Evolutionary conservation across 1,139 yeast species (phyloP), one percentile per base, ranked within the genome.

Genomic region (Hyphopichia buzzinii): DNA sequence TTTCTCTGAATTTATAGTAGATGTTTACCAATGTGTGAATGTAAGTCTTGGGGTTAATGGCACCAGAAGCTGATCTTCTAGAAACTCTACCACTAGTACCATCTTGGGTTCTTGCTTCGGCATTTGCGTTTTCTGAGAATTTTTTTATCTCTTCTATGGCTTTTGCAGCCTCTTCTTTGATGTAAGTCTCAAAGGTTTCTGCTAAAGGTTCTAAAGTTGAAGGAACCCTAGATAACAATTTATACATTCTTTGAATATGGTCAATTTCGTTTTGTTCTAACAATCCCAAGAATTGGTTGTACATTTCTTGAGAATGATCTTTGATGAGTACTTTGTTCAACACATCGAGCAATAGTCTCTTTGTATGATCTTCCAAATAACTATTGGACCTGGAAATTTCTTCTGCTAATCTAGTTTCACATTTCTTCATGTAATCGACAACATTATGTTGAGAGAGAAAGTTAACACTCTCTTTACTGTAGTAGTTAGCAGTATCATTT

Each of bases 401-500:
- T 57, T 89, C 96, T 27, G 78, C 77, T 33, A 92, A 77, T 44
- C 97, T 74, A 32, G 77, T 72, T 51, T 86, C 90, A 34, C 96
- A 95, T 58, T 84, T 87, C 47, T 78, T 80, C 79, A 92, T 83
- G 62, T 92, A 92, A 54, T 88, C 96, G 27, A 90, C 92, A 34
- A 90, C 95, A 48, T 89, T 84, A 57, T 88, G 85, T 29, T 78
- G 76, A 4, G 75, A 63, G 45, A 92, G 68, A 55, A 81, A 89
- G 35, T 72, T 72, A 16, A 70, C 66, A 34, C 95, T 81, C 59
- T 90, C 97, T 33, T 67, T 67, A 28, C 70, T 64, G 60, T 90
- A 92, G 58, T 84, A 92, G 29, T 73, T 77, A 37, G 73, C 76
- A 1, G 98, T 90, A 38, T 78, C 81, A 25, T 75, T 78, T 47